Base-by-base conservation (phyloP, 2,329 filamentous ascomycete species). In the Fusarium pseudograminearum region DNA sequence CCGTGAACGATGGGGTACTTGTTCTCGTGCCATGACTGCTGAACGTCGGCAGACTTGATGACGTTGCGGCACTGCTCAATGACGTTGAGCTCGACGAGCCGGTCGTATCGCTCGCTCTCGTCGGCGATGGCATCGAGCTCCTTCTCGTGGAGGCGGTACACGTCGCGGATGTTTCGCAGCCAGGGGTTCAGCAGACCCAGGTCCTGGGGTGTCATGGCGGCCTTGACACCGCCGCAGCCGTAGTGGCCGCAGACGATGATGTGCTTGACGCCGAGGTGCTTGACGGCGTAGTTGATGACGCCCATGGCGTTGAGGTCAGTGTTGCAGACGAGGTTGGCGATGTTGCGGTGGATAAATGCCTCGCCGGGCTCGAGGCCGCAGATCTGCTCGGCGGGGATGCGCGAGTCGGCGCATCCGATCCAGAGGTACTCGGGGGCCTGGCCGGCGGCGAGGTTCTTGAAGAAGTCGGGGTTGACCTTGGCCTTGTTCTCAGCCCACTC, bases 291-390 rank as follows among this genome's bases (percentile, higher is more conserved):
- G 78, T 96, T 90, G 80, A 97, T 93, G 74, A 97, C 93, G 78
- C 88, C 88, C 78, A 93, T 90, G 51, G 90, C 89, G 80, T 90
- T 94, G 76, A 97, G 86, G 78, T 98, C 94, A 69, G 89, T 90
- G 77, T 90, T 89, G 81, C 89, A 89, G 60, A 97, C 86, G 70
- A 97, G 86, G 84, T 97, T 97, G 82, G 93, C 94, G 80, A 97
- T 97, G 78, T 98, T 97, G 81, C 94, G 92, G 85, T 97, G 93
- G 72, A 97, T 91, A 80, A 97, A 98, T 75, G 95, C 91, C 81
- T 97, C 93, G 73, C 94, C 94, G n/a, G 94, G 93, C 76, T 91
- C 85, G 59, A 95, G 87, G 71, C 92, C 91, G 47, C 93, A 89
- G 78, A 98, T 90, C 76, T 92, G 92, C 76, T 94, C 95, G 74